Base-by-base conservation (phyloP, 2,329 filamentous ascomycete genomes). In the Endoconidiophora laricicola region DNA sequence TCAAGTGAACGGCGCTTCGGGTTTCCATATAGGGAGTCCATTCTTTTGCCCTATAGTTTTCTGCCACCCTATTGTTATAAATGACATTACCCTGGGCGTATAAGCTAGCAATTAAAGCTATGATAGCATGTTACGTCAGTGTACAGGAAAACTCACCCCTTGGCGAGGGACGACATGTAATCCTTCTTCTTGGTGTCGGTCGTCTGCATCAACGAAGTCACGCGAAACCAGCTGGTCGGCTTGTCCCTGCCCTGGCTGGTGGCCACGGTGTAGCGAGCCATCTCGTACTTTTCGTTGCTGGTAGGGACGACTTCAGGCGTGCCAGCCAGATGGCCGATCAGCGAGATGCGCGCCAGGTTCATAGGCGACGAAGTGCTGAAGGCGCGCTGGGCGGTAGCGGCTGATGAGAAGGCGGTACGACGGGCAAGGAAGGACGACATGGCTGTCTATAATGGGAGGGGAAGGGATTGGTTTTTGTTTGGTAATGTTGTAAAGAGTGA, bases 291-390 rank as follows among this genome's bases (percentile, higher is more conserved):
- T 52, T 86, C 86, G 48, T 69, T 80, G 59, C 76, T 74, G 44
- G 83, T 85, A 53, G 78, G 65, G 37, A 74, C 71, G 57, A 87
- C 60, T 71, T 95, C 88, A 52, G 91, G 90, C 48, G 78, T 74
- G 58, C 79, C 76, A 54, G 76, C 86, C 47, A 98, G 78, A 65
- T 87, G 83, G 61, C 91, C 91, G 58, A 95, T 74, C 65, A 98
- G 71, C 60, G 79, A 83, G 70, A 98, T 83, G 66, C 81, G 83
- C 58, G 91, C 85, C 57, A 91, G 61, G 55, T 73, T 67, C 55
- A 76, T 73, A 46, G 75, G 65, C 39, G 78, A 68, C 42, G 82
- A 79, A 58, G 79, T 79, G 69, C 79, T 86, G 76, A 95, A 94
- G 61, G 79, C 67, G 66, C 86, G 86, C 55, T 67, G 58, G 52